These are phyloP conservation scores for Calonectria leucothoes DNA, from an alignment of 2,329 filamentous ascomycete genomes.

Conservation along the genomic window DNA sequence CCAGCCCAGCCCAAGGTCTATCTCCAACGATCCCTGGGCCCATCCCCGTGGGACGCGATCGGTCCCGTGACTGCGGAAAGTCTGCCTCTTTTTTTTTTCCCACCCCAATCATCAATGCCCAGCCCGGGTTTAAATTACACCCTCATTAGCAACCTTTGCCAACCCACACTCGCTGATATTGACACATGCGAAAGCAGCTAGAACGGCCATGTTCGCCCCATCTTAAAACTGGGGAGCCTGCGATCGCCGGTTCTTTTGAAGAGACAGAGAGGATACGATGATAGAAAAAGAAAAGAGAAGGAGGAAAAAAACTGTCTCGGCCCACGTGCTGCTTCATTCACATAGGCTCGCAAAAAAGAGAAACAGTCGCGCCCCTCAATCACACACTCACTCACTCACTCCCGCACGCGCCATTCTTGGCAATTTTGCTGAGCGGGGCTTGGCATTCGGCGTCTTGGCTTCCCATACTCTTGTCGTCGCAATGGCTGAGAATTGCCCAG, in stretches of 20 bases:
- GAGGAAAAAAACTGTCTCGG: neutral
- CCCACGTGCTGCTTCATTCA: neutral
- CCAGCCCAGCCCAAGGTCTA: neutral
- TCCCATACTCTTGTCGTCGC: neutral
- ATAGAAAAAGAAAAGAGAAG: neutral
- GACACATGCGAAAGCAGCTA: neutral
- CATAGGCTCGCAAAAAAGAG: neutral
- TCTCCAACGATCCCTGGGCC: neutral
- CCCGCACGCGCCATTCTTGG: conserved; percentile 6
- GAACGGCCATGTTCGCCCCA: neutral
- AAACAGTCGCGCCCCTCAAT: neutral
- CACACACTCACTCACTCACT: neutral
- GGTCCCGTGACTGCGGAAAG: neutral
- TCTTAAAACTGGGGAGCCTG: neutral
- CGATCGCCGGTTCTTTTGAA: neutral
- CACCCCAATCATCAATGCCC: neutral
- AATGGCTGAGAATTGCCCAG: conserved; percentile 27
- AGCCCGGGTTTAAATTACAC: neutral
- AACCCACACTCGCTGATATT: neutral
- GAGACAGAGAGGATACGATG: neutral
- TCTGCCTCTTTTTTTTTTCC: no score
- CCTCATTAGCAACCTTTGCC: neutral
- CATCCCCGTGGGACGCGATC: neutral
- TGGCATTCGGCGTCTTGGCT: conserved; percentile 8
- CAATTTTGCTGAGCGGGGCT: neutral